Base-by-base conservation (phyloP, 495 filamentous ascomycete species). In the Aspergillus hancockii region DNA sequence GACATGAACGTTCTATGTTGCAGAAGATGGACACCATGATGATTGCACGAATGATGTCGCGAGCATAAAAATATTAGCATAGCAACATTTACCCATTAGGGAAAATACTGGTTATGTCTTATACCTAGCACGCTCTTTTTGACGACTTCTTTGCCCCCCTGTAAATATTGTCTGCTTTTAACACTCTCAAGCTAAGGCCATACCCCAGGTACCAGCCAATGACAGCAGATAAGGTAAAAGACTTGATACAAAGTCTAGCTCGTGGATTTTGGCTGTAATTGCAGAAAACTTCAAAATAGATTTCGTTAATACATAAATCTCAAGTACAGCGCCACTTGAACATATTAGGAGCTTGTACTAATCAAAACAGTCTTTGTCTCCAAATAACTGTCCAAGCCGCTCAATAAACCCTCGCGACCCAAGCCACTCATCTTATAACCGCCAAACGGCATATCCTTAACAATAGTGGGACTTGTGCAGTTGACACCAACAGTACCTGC, bases 391-490 rank as follows among this genome's bases (percentile, higher is more conserved):
- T 79, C 71, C 63, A 83, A 67, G 55, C 76, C 79, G 60, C 77
- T 67, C 59, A 73, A 22, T 64, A 57, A 46, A 43, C 63, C 51
- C 75, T 94, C 90, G 22, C 91, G 75, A 3, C 92, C 92, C 66
- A 90, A 89, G n/a, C 92, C 93, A 69, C 87, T 91, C 82, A 93
- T 89, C 79, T 96, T 97, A 51, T 92, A 89, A 1, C 93, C 93
- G 31, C 93, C 93, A 75, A 95, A 94, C 14, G 90, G 90, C 49
- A 90, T 81, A 57, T 81, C 81, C 49, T 76, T 80, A 0, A 73
- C 87, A 63, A 55, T 76, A 78, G 67, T 88, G 74, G 43, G 79
- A 81, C 83, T 86, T 51, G 71, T 88, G 58, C 84, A 89, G 70
- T 97, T 97, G 65, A 98, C 87, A 84, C 89, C 95, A 46, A 97